phyloP scores from a whole-genome alignment of 352 stramenopile species.

The Phytophthora podocarpi region DNA sequence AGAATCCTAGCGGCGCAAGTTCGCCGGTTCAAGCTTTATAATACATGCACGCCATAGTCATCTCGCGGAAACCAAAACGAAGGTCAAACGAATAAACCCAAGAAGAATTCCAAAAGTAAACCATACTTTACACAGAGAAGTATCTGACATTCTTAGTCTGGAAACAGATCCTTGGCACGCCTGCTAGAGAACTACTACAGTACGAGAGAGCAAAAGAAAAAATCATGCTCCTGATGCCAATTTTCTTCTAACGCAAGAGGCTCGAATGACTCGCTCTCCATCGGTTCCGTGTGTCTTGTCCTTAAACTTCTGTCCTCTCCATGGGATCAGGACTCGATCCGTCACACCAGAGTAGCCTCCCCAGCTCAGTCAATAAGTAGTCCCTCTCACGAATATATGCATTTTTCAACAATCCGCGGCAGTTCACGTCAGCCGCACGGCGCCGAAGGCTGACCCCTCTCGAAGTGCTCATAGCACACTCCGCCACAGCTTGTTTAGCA shows the following conservation, averaged over 20 bases:
- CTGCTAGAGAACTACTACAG: background rate
- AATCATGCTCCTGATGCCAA: slow-evolving; percentile 3
- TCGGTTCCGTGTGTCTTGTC: slow-evolving; percentile 15
- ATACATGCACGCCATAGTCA: background rate
- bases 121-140: slow-evolving; percentile 36
- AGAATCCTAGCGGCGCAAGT: background rate
- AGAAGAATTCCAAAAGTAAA: slow-evolving; percentile 31
- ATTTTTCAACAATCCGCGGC: slow-evolving; percentile 28
- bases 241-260: too few species aligned
- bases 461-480: slow-evolving; percentile 74
- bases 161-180: too few species aligned
- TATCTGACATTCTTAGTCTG: slow-evolving; percentile 15
- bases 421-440: slow-evolving; percentile 9
- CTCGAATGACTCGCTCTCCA: slow-evolving; percentile 7
- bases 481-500: slow-evolving; percentile 97
- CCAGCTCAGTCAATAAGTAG: slow-evolving; percentile 15
- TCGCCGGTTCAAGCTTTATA: too few species aligned
- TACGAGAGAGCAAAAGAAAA: slow-evolving; percentile 11
- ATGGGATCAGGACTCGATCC: slow-evolving; percentile 11
- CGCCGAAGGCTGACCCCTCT: slow-evolving; percentile 7
- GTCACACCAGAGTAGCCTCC: slow-evolving; percentile 17
- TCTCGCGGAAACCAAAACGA: background rate
- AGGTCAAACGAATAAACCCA: slow-evolving; percentile 15
- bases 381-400: slow-evolving; percentile 34
- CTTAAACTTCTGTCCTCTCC: slow-evolving; percentile 9